Conservation (phyloP, 306 rosid genomes). For the Albizia julibrissin region DNA sequence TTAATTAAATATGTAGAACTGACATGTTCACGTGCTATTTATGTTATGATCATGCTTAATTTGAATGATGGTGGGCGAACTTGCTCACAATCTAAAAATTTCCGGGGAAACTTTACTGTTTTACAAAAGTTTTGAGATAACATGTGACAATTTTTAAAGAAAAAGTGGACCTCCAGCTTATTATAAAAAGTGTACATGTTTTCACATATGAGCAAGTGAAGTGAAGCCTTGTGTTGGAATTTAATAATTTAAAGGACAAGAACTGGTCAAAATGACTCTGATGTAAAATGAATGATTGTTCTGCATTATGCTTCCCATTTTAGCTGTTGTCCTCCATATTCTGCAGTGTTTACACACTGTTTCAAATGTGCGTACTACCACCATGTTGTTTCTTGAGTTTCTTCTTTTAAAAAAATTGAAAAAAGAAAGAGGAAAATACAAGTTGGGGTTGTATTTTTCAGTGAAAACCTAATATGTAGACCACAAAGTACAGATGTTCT, state of each 20-base stretch:
- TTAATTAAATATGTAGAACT: too few relatives aligned
- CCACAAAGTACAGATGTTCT: slow-evolving; percentile 15
- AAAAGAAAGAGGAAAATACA: not conserved
- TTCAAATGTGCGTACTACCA: not conserved
- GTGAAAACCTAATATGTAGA: not conserved
- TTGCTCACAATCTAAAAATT: too few relatives aligned
- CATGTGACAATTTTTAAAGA: too few relatives aligned
- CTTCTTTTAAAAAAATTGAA: not conserved
- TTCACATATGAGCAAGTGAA: slow-evolving; percentile 5
- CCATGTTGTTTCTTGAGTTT: slow-evolving; percentile 8
- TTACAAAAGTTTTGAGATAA: too few relatives aligned
- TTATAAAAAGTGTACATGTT: not conserved
- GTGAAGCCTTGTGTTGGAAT: slow-evolving; percentile 2
- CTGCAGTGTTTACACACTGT: slow-evolving; percentile 21
- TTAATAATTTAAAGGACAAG: slow-evolving; percentile 34
- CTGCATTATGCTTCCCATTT: slow-evolving; percentile 24
- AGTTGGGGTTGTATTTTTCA: not conserved
- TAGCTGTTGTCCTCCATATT: slow-evolving; percentile 15
- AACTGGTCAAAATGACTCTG: slow-evolving; percentile 27
- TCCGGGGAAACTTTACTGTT: too few relatives aligned
- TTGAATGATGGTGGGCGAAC: too few relatives aligned
- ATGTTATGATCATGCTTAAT: too few relatives aligned
- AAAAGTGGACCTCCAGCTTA: not conserved
- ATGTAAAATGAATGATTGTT: slow-evolving; percentile 29
- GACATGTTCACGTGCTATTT: too few relatives aligned